Percentiles rank a stretch among this genome's conserved stretches.
Conservation (phyloP, 331 rosid genomes). For the Telfairia occidentalis region DNA sequence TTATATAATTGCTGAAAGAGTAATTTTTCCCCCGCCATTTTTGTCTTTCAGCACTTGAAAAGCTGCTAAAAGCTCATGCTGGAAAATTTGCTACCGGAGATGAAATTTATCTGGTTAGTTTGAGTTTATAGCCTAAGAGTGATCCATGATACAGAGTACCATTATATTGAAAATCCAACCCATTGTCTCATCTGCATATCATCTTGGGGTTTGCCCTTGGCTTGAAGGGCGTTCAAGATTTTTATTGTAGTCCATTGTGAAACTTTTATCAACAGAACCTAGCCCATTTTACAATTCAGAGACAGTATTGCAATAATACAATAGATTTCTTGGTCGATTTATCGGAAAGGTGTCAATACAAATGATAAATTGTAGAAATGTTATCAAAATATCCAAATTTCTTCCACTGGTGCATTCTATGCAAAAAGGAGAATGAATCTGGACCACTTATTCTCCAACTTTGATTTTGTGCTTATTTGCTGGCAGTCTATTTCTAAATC, state of each 20-base stretch:
- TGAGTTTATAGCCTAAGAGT: neutral
- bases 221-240: neutral
- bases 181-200: neutral
- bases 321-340: neutral
- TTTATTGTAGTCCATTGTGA: neutral
- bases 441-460: neutral
- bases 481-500: neutral
- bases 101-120: conserved; percentile 52
- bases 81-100: conserved; percentile 93
- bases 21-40: conserved; percentile 11
- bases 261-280: neutral
- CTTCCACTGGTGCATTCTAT: neutral
- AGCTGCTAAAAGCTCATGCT: conserved; percentile 43
- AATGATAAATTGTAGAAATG: neutral
- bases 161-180: neutral
- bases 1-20: neutral
- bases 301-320: neutral
- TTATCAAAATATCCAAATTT: neutral
- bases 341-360: neutral
- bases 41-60: conserved; percentile 66
- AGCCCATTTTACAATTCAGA: neutral
- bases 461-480: neutral
- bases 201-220: neutral
- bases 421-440: neutral
- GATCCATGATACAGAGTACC: neutral